Evolutionary conservation across 148 eudicot genomes (phyloP), one percentile per base, ranked within the genome.

Genomic region (Chenopodium quinoa): DNA sequence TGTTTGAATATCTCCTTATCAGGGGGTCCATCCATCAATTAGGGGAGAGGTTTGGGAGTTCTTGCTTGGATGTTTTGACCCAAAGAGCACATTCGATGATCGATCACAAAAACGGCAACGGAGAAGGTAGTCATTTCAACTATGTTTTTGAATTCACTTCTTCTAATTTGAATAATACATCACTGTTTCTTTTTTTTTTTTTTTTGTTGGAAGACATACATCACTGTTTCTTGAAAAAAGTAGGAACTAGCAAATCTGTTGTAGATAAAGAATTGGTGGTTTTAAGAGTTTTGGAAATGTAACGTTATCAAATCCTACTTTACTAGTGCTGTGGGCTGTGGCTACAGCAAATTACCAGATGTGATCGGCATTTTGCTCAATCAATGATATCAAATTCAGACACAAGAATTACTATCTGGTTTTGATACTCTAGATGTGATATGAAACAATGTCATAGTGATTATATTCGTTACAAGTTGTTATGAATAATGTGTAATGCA

Each of bases 41-140:
- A 90, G 99, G 86, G 98, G 98, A 77, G 99, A 93, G 89, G 99
- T 96, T 71, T 95, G 99, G 99, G 99, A 95, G 83, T 95, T 93
- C 83, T 90, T 95, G 80, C 94, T 95, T 83, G 99, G 97, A 65
- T 91, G 99, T 88, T 95, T 85, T 91, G 97, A 95, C 83, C 94
- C 99, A 73, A 86, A 76, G 78, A 96, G 97, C 88, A 90, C 99
- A 83, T 94, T 79, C 82, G 98, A 93, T 2, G 99, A 96, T 83
- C 90, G 99, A 83, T 82, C 86, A 74, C 85, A 94, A 84, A 85
- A 90, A 86, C 91, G 95, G 63, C 83, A 92, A 64, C 85, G 80
- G 32, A 89, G 97, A 85, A 96, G 99, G 99, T 94, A 91, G 17
- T 75, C 22, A 77, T 71, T 66, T 23, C n/a, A 81, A 82, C 81